Evolutionary conservation across 768 basidiomycete species (phyloP).

Genomic region (Suillus clintonianus): DNA sequence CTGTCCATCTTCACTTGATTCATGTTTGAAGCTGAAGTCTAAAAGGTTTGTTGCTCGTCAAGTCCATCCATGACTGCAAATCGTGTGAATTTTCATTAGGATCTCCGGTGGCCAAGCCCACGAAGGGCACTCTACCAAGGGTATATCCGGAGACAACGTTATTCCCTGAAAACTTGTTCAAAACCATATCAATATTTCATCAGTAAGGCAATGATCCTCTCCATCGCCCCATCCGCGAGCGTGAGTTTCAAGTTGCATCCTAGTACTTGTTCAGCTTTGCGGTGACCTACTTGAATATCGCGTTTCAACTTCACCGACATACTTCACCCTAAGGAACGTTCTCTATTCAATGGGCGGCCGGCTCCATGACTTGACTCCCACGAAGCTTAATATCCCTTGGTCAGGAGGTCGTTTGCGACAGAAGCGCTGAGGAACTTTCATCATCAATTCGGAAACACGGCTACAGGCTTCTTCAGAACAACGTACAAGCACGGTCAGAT

Average conservation of each 20-base stretch:
- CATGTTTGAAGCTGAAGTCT: no score
- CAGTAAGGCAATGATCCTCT: background rate
- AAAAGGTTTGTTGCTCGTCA: no score
- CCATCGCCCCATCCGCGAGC: constrained; percentile 5
- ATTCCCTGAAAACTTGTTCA: background rate
- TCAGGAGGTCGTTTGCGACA: background rate
- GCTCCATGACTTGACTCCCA: constrained; percentile 7
- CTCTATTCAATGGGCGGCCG: background rate
- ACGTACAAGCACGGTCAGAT: background rate
- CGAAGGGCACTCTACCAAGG: no score
- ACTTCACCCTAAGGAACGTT: no score
- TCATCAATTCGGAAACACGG: background rate
- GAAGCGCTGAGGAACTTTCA: background rate
- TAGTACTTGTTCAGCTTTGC: background rate
- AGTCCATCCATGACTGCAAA: constrained; percentile 3
- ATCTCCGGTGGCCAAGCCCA: background rate
- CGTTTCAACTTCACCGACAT: background rate
- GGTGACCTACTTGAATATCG: background rate
- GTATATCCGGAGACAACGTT: constrained; percentile 1
- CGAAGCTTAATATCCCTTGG: background rate
- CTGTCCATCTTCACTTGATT: background rate
- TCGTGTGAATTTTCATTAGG: constrained; percentile 10
- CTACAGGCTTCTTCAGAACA: background rate
- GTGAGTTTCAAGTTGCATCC: background rate
- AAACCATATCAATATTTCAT: background rate